Percentiles rank a stretch among this genome's conserved stretches.
These are phyloP conservation scores for Xerocomus spinulosus DNA, from an alignment of 768 basidiomycete genomes.

Conservation along the genomic window DNA sequence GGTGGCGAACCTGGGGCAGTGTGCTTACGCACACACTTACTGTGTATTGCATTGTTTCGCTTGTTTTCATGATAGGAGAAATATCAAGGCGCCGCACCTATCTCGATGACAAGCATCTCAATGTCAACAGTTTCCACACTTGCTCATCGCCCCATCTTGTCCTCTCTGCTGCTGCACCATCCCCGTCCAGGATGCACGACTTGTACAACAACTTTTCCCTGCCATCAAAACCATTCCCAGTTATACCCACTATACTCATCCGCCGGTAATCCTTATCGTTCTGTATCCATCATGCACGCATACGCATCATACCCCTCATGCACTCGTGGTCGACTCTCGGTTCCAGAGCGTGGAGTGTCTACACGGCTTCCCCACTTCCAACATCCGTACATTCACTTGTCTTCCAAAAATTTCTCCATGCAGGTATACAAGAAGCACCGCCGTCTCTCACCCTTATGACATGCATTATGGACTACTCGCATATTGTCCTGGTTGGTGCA, in stretches of 20 bases:
- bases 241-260: slow-evolving; percentile 27
- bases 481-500: slow-evolving; percentile 21
- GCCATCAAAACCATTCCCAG: slow-evolving; percentile 11
- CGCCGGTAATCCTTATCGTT: slow-evolving; percentile 30
- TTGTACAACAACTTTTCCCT: slow-evolving; percentile 20
- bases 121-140: slow-evolving; percentile 1
- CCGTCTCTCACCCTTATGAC: slow-evolving; percentile 18
- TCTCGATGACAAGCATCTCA: slow-evolving; percentile 13
- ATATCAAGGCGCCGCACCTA: slow-evolving; percentile 24
- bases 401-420: slow-evolving; percentile 11
- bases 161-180: slow-evolving; percentile 6
- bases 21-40: slow-evolving; percentile 20
- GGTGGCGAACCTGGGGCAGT: slow-evolving; percentile 12
- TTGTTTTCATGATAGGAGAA: slow-evolving; percentile 29
- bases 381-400: slow-evolving; percentile 12
- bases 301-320: slow-evolving; percentile 26
- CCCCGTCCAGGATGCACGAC: slow-evolving; percentile 16
- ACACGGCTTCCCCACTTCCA: slow-evolving; percentile 8
- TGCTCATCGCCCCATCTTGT: not conserved
- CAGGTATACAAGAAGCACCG: slow-evolving; percentile 20
- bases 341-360: slow-evolving; percentile 13
- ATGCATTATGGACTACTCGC: slow-evolving; percentile 28
- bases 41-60: slow-evolving; percentile 26
- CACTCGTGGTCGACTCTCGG: slow-evolving; percentile 17
- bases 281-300: slow-evolving; percentile 33